Base-by-base conservation (phyloP, 495 filamentous ascomycete species). In the Trichoderma parareesei region DNA sequence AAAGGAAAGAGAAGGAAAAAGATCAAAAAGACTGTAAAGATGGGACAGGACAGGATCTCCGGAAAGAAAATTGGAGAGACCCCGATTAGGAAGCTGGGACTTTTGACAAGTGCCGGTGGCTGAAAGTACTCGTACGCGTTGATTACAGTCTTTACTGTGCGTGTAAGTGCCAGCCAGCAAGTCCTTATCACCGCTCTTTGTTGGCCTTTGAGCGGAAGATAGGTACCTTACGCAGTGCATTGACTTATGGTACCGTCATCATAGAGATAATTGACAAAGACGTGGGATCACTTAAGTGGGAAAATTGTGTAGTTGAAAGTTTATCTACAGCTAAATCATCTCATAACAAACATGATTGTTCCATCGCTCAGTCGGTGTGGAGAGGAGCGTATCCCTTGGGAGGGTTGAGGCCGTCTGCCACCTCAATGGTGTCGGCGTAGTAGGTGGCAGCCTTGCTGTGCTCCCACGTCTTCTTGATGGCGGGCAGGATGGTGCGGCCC, bases 401-500 rank as follows among this genome's bases (percentile, higher is more conserved):
- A 37, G 76, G 78, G 60, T 80, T 66, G 44, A 67, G 67, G 16
- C 72, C 76, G 62, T 80, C 78, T 1, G 78, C 75, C 18, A 75
- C 68, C 60, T 79, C 78, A 5, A 82, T 46, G 35, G 57, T 61
- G 5, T 72, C 66, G 0, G 67, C 66, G 63, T 82, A 82, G 63
- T 76, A 78, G 41, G 75, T 74, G 11, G 68, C 69, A 5, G 67
- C 65, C 13, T 70, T 40, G 40, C 65, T 72, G 2, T 67, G 68
- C 33, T 70, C 62, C 78, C 78, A 82, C 0, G 67, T 60, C 33
- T 70, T 44, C 66, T 70, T 69, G 27, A 82, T 75, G n/a, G 63
- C 65, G 2, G 75, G 74, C 10, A 81, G 69, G 2, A 80, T 71
- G 10, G 70, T 75, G 2, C 80, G 74, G 5, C 68, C 72, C 61